Evolutionary conservation across 345 rosid genomes (phyloP), one percentile per base, ranked within the genome.

Genomic region (Pistacia integerrima): DNA sequence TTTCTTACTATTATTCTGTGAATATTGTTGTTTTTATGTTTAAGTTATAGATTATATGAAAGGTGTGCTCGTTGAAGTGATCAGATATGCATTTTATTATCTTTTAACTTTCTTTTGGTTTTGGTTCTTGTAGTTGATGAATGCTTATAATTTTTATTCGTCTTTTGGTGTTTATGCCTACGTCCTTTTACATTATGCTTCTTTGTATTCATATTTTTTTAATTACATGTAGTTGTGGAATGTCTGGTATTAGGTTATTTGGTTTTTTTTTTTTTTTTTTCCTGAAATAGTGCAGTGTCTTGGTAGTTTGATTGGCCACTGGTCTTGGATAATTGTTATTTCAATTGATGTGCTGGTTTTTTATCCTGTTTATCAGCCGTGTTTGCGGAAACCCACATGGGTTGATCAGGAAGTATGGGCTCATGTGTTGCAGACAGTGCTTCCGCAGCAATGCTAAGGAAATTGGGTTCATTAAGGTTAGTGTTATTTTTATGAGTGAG

Each of bases 351-450:
- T 28, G 8, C 46, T 67, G 0, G 17, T 65, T 65, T 18, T 14
- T 12, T 25, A n/a, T 55, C 56, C 4, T 35, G 33, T 77, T 46
- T 62, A 52, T 33, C 75, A 82, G 85, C 85, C 85, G 85, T 30
- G 85, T 82, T 22, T 82, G 85, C 33, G 85, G 85, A 63, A 82
- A 82, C 61, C 77, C 82, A 8, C 85, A 82, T 68, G 85, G 82
- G 14, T 20, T 82, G 44, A 82, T 82, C 64, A 72, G 85, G 71
- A 82, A 82, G 66, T 82, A 79, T 48, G 85, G 82, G 2, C 69
- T 82, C 11, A 82, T 82, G 85, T 82, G 85, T 68, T 82, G 85
- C 69, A 79, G 85, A 73, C 85, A 82, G 69, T 82, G 85, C 76
- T 82, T 82, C 82, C 85, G 82, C 64, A 76, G 82, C 78, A 82